These are phyloP conservation scores for Sphaerulina vaccinii DNA, from an alignment of 2,329 filamentous ascomycete species.

Conservation along the genomic window DNA sequence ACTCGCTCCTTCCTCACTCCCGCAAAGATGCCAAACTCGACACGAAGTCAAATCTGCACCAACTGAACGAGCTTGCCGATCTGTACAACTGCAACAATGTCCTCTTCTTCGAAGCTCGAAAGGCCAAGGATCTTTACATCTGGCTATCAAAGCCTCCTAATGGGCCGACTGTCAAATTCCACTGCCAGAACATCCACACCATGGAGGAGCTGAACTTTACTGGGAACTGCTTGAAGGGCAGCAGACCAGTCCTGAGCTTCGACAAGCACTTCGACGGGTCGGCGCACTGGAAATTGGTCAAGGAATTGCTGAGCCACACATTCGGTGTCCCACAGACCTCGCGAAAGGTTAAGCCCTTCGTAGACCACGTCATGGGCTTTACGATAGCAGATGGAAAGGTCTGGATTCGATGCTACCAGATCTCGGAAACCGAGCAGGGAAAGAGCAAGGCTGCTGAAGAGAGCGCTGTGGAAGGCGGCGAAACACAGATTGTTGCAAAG, in stretches of 20 bases:
- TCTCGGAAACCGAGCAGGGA: slow-evolving; percentile 74
- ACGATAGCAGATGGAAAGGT: slow-evolving; percentile 89
- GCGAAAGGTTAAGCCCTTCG: slow-evolving; percentile 88
- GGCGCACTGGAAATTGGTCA: slow-evolving; percentile 77
- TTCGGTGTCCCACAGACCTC: slow-evolving; percentile 90
- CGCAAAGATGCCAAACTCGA: slow-evolving; percentile 97
- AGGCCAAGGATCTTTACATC: slow-evolving; percentile 89
- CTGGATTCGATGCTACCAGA: slow-evolving; percentile 94
- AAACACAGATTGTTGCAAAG: slow-evolving; percentile 42
- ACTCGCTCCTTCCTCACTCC: slow-evolving; percentile 83
- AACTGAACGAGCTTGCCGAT: slow-evolving; percentile 73
- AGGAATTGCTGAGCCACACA: slow-evolving; percentile 83
- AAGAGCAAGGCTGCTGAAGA: slow-evolving; percentile 46
- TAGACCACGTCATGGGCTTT: slow-evolving; percentile 93
- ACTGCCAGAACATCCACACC: slow-evolving; percentile 77
- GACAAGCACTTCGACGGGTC: slow-evolving; percentile 71
- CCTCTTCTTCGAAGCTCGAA: slow-evolving; percentile 92
- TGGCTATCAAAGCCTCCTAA: slow-evolving; percentile 93
- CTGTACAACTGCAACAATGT: slow-evolving; percentile 94
- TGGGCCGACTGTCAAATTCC: slow-evolving; percentile 71
- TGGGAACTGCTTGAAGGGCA: slow-evolving; percentile 94
- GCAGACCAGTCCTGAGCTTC: slow-evolving; percentile 86
- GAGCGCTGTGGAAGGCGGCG: slow-evolving; percentile 38
- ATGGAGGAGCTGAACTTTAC: slow-evolving; percentile 97
- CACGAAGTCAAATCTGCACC: slow-evolving; percentile 81